These are phyloP conservation scores for Plenodomus tracheiphilus DNA, from an alignment of 2,329 filamentous ascomycete species.

Conservation along the genomic window DNA sequence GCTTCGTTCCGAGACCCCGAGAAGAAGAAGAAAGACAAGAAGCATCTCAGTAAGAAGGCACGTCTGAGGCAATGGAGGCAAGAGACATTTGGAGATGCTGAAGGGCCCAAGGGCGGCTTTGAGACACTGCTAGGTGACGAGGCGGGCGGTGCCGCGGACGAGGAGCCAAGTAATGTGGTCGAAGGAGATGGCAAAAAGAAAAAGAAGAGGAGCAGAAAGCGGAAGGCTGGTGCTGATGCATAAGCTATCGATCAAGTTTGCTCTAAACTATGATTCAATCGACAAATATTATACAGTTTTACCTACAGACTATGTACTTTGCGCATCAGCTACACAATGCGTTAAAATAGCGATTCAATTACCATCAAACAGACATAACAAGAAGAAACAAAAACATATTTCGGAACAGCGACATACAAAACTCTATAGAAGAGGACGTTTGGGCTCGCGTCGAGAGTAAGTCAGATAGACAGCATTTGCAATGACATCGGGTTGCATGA, in stretches of 20 bases:
- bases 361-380: no score
- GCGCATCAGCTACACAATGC: background rate
- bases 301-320: background rate
- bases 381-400: no score
- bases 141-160: background rate
- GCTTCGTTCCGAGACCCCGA: slow-evolving; percentile 84
- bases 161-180: slow-evolving; percentile 11
- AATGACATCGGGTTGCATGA: background rate
- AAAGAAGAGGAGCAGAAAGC: slow-evolving; percentile 32
- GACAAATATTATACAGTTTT: background rate
- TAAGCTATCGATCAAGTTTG: background rate
- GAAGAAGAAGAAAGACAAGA: slow-evolving; percentile 88
- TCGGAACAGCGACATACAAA: background rate
- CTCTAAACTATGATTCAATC: background rate
- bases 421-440: background rate
- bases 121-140: slow-evolving; percentile 25
- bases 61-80: slow-evolving; percentile 83
- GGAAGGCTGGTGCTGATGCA: slow-evolving; percentile 16
- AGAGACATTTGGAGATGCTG: slow-evolving; percentile 66
- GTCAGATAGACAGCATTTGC: background rate
- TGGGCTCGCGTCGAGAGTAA: background rate
- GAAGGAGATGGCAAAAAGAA: slow-evolving; percentile 28
- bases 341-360: background rate
- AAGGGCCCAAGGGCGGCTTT: slow-evolving; percentile 54
- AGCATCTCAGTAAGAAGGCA: slow-evolving; percentile 89